Conservation (phyloP, 2,329 filamentous ascomycete species). For the Diaporthe eres region DNA sequence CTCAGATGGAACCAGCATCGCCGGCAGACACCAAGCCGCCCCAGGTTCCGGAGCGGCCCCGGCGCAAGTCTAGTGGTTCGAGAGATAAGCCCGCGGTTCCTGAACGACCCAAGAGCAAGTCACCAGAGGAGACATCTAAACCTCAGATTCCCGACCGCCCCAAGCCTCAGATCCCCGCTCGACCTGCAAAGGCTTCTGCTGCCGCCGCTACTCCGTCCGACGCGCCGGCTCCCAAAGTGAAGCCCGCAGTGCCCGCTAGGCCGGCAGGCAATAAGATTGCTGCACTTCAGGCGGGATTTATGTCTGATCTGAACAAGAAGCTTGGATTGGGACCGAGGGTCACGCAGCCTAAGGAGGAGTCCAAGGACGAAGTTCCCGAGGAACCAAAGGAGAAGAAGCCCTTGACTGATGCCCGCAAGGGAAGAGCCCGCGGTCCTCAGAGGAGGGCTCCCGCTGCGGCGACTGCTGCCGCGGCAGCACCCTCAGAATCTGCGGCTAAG, state of each 20-base stretch:
- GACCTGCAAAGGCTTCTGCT: slow-evolving; percentile 70
- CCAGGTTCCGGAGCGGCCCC: slow-evolving; percentile 67
- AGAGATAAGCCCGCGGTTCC: slow-evolving; percentile 62
- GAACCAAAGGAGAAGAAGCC: slow-evolving; percentile 80
- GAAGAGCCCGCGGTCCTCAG: slow-evolving; percentile 89
- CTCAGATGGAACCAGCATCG: slow-evolving; percentile 62
- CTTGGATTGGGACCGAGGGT: slow-evolving; percentile 88
- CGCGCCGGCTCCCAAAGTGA: slow-evolving; percentile 73
- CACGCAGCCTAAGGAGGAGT: slow-evolving; percentile 75
- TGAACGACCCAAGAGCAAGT: slow-evolving; percentile 67
- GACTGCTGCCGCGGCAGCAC: slow-evolving; percentile 49
- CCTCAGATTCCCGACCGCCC: slow-evolving; percentile 66
- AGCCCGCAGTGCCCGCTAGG: slow-evolving; percentile 85
- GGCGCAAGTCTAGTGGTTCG: slow-evolving; percentile 56
- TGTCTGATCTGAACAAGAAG: slow-evolving; percentile 93
- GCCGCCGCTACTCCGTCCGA: slow-evolving; percentile 56
- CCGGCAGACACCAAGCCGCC: slow-evolving; percentile 67
- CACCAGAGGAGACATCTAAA: slow-evolving; percentile 49
- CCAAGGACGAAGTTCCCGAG: slow-evolving; percentile 67
- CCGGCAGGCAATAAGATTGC: slow-evolving; percentile 90
- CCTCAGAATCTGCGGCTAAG: slow-evolving; percentile 48
- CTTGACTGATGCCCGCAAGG: slow-evolving; percentile 90
- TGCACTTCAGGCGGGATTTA: slow-evolving; percentile 89
- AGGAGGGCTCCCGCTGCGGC: slow-evolving; percentile 55
- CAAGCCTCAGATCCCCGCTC: slow-evolving; percentile 73